phyloP scores from a whole-genome alignment of 345 rosid species.

The Aegle marmelos region DNA sequence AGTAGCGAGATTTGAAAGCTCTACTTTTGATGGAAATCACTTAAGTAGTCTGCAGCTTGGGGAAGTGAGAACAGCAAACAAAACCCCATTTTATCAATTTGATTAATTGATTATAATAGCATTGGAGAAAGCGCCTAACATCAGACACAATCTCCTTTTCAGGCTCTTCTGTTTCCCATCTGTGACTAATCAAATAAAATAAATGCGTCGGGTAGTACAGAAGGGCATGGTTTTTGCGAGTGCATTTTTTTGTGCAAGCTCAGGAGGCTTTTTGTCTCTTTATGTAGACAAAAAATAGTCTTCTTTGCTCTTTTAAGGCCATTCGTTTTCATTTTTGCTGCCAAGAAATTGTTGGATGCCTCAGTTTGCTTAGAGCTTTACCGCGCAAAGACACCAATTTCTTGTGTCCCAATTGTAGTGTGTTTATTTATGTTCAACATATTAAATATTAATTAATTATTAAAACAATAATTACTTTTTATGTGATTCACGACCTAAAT shows the following conservation, averaged over 20 bases:
- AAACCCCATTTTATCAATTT: not conserved
- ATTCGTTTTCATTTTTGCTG: too few relatives aligned
- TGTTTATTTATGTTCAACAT: too few relatives aligned
- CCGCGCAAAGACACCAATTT: too few relatives aligned
- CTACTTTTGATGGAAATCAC: constrained; percentile 22
- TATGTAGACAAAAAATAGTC: too few relatives aligned
- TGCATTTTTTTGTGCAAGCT: not conserved
- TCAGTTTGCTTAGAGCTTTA: too few relatives aligned
- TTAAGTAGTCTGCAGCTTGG: not conserved
- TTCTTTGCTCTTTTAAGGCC: not conserved
- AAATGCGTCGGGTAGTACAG: not conserved
- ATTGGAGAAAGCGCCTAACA: not conserved
- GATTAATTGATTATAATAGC: not conserved
- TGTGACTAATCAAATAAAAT: not conserved
- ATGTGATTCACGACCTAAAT: too few relatives aligned
- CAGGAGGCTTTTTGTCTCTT: not conserved
- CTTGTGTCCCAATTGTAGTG: too few relatives aligned
- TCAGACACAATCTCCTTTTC: constrained; percentile 9
- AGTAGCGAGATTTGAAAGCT: constrained; percentile 5
- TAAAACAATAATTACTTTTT: too few relatives aligned
- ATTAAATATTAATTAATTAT: too few relatives aligned
- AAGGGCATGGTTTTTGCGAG: not conserved
- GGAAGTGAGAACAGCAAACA: not conserved
- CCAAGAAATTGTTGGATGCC: too few relatives aligned
- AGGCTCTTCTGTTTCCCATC: not conserved